phyloP scores from a whole-genome alignment of 768 basidiomycete species.

The Suillus luteus region DNA sequence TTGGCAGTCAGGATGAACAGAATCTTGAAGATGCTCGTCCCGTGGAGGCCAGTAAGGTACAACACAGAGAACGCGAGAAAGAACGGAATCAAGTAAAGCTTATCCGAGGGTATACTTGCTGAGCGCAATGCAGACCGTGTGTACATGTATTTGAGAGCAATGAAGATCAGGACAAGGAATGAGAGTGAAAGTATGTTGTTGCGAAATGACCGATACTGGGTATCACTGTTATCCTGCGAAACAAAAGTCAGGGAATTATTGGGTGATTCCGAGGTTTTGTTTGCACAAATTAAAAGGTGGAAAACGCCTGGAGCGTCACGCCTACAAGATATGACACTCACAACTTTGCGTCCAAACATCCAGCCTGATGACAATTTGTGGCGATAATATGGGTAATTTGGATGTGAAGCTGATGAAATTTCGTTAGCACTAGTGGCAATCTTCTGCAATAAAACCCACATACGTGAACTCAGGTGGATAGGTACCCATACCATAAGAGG shows the following conservation, averaged over 20 bases:
- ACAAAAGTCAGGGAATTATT: not conserved
- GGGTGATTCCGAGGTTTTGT: slow-evolving; percentile 5
- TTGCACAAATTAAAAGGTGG: slow-evolving; percentile 9
- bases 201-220: slow-evolving; percentile 88
- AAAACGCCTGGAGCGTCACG: not conserved
- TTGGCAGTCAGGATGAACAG: slow-evolving; percentile 69
- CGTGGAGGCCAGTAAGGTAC: slow-evolving; percentile 78
- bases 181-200: slow-evolving; percentile 69
- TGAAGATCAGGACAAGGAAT: slow-evolving; percentile 51
- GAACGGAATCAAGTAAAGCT: slow-evolving; percentile 53
- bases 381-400: slow-evolving; percentile 68
- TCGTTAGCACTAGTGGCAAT: not conserved
- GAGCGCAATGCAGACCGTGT: slow-evolving; percentile 30
- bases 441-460: slow-evolving; percentile 35
- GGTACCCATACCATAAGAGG: slow-evolving; percentile 80
- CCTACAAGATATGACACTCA: slow-evolving; percentile 41
- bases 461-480: slow-evolving; percentile 70
- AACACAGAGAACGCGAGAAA: slow-evolving; percentile 59
- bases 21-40: slow-evolving; percentile 78
- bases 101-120: slow-evolving; percentile 29
- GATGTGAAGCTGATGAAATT: slow-evolving; percentile 56
- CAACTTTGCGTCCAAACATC: slow-evolving; percentile 78
- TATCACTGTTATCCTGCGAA: slow-evolving; percentile 88
- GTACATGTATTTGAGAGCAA: slow-evolving; percentile 57
- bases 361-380: slow-evolving; percentile 69